These are phyloP conservation scores for Hymenoscyphus fraxineus DNA, from an alignment of 2,329 filamentous ascomycete genomes.

Conservation along the genomic window DNA sequence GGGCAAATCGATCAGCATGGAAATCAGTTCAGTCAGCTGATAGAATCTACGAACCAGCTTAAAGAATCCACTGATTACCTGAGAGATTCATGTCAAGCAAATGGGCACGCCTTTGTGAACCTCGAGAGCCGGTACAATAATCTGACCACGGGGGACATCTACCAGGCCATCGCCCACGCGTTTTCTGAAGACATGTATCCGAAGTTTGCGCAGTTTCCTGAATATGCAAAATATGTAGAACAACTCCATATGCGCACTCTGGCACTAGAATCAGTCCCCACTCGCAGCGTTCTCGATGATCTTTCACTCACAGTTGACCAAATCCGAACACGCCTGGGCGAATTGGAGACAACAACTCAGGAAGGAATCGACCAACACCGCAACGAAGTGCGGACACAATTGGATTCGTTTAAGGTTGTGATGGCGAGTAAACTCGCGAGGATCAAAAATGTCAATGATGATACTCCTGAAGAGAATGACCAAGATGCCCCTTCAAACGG, in stretches of 20 bases:
- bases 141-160: constrained; percentile 35
- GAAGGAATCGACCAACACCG: neutral
- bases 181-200: constrained; percentile 5
- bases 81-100: constrained; percentile 5
- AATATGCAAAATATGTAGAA: neutral
- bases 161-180: constrained; percentile 20
- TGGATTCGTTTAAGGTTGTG: neutral
- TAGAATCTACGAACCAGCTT: neutral
- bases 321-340: neutral
- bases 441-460: neutral
- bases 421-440: neutral
- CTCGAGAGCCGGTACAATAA: constrained; percentile 25
- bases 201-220: neutral
- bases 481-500: neutral
- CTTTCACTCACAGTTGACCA: neutral
- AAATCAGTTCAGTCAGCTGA: neutral
- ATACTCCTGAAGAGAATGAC: neutral
- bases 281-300: neutral
- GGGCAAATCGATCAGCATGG: neutral
- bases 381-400: neutral
- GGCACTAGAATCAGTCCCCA: neutral
- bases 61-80: neutral
- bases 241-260: neutral
- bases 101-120: constrained; percentile 11
- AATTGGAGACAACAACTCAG: neutral